These are phyloP conservation scores for Fagopyrum esculentum DNA, from an alignment of 148 eudicot genomes.

Conservation along the genomic window DNA sequence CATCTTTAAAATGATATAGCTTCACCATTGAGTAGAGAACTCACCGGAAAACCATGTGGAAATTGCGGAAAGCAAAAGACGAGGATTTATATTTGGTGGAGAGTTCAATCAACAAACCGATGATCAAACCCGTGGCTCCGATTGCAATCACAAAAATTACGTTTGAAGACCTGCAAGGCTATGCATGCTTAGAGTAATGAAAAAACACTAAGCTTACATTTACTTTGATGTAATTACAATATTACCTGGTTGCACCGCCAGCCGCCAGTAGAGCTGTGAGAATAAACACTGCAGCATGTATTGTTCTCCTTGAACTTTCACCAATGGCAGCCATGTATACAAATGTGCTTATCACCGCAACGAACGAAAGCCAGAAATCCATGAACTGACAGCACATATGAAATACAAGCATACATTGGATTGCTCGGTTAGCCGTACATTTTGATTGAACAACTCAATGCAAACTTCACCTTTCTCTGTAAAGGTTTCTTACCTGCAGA, in stretches of 20 bases:
- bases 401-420: background rate
- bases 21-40: background rate
- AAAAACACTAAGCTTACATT: background rate
- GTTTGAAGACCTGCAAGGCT: conserved; percentile 58
- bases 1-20: no score
- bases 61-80: background rate
- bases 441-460: background rate
- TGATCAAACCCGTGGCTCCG: conserved; percentile 54
- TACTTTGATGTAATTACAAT: background rate
- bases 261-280: conserved; percentile 82
- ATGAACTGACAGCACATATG: conserved; percentile 45
- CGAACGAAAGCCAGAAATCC: conserved; percentile 98
- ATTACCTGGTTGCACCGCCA: conserved; percentile 73
- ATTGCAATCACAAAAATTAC: conserved; percentile 53
- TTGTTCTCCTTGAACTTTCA: conserved; percentile 70
- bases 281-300: conserved; percentile 69
- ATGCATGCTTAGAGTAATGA: background rate
- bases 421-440: background rate
- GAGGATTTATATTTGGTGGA: conserved; percentile 37
- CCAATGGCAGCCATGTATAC: conserved; percentile 63
- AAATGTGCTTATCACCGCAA: conserved; percentile 93
- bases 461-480: background rate
- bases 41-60: background rate
- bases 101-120: conserved; percentile 77
- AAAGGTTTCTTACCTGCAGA: conserved; percentile 52